Conservation (phyloP, 2,329 filamentous ascomycete species). For the Diaporthe helianthi region DNA sequence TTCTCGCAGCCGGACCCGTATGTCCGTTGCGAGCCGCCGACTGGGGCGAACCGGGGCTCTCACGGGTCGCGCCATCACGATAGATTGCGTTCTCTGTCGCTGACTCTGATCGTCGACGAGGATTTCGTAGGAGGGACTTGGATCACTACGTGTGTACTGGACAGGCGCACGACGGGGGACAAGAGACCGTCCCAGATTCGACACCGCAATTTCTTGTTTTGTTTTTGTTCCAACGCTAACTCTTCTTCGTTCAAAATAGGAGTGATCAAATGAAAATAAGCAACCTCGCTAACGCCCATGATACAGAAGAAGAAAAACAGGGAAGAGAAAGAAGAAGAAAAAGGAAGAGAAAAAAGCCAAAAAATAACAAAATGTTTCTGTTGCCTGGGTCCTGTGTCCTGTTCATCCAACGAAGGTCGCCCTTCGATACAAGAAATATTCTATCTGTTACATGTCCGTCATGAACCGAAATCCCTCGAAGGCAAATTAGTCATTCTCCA, state of each 20-base stretch:
- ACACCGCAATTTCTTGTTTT: neutral
- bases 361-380: slow-evolving; percentile 11
- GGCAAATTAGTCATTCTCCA: slow-evolving; percentile 12
- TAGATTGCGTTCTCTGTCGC: neutral
- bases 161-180: neutral
- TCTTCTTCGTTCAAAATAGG: neutral
- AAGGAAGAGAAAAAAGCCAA: neutral
- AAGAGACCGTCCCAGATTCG: neutral
- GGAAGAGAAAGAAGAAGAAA: neutral
- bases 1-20: too few species aligned
- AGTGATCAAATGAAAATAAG: neutral
- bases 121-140: neutral
- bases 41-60: neutral
- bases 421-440: slow-evolving; percentile 30
- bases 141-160: neutral
- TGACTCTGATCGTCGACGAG: neutral
- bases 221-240: neutral
- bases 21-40: neutral
- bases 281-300: neutral
- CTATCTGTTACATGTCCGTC: slow-evolving; percentile 23
- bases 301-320: neutral
- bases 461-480: slow-evolving; percentile 18
- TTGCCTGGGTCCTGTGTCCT: slow-evolving; percentile 25
- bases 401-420: slow-evolving; percentile 33
- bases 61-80: neutral